These are phyloP conservation scores for Jasminum sambac DNA, from an alignment of 257 asterid genomes.

Conservation along the genomic window DNA sequence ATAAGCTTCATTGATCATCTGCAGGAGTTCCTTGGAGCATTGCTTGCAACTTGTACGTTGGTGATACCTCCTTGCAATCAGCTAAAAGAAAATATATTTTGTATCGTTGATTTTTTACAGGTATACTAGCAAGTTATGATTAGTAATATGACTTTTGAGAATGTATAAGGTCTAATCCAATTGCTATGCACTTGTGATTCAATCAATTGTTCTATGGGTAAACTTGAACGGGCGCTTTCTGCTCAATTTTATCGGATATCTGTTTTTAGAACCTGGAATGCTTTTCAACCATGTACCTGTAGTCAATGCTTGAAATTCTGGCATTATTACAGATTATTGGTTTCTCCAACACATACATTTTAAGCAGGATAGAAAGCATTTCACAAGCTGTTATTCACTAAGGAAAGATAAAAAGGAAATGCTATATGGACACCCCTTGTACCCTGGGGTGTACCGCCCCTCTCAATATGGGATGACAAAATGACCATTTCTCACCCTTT, in stretches of 20 bases:
- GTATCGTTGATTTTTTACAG: slow-evolving; percentile 62
- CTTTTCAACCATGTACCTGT: background rate
- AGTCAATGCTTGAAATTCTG: background rate
- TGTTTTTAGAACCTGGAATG: background rate
- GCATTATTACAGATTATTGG: background rate
- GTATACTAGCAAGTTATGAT: slow-evolving; percentile 39
- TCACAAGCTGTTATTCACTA: background rate
- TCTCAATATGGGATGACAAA: too few relatives aligned
- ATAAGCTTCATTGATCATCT: slow-evolving; percentile 91
- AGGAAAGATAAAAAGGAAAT: background rate
- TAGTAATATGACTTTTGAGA: slow-evolving; percentile 19
- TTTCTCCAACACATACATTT: background rate
- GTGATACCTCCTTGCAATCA: slow-evolving; percentile 85
- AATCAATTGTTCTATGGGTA: background rate
- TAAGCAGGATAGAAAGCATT: background rate
- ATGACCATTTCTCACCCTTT: too few relatives aligned
- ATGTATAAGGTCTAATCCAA: slow-evolving; percentile 6
- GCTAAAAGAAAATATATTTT: slow-evolving; percentile 71
- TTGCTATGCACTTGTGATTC: slow-evolving; percentile 8
- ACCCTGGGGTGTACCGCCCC: too few relatives aligned
- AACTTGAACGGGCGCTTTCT: background rate
- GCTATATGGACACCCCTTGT: too few relatives aligned
- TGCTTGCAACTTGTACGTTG: slow-evolving; percentile 70
- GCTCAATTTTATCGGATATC: background rate
- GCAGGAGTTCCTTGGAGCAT: slow-evolving; percentile 87